Conservation (phyloP, 2,329 filamentous ascomycete species). For the Penicillium thymicola region DNA sequence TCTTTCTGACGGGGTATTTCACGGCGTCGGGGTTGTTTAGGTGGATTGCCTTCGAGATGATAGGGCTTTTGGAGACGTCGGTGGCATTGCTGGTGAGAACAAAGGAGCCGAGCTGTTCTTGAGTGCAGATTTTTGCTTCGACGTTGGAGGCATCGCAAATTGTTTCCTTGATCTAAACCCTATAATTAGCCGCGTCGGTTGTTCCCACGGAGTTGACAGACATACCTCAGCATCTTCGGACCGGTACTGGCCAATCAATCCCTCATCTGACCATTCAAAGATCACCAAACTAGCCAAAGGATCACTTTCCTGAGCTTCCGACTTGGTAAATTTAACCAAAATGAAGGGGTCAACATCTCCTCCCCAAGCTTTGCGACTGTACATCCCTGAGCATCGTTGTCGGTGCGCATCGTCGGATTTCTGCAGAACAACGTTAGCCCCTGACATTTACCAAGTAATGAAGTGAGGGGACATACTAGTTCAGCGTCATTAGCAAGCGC, state of each 20-base stretch:
- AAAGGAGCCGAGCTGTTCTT: constrained; percentile 77
- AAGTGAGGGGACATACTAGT: constrained; percentile 34
- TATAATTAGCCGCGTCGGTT: constrained; percentile 30
- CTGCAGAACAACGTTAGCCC: constrained; percentile 43
- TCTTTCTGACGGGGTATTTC: constrained; percentile 82
- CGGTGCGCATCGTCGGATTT: constrained; percentile 72
- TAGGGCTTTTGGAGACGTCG: constrained; percentile 64
- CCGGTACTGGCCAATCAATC: constrained; percentile 68
- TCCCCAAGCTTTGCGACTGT: constrained; percentile 84
- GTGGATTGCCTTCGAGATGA: constrained; percentile 77
- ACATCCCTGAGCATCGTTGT: constrained; percentile 91
- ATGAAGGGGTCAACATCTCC: constrained; percentile 87
- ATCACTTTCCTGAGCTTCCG: constrained; percentile 60
- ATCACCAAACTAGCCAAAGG: constrained; percentile 80
- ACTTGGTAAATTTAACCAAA: constrained; percentile 71
- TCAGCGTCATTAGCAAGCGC: constrained; percentile 46
- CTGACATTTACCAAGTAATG: neutral
- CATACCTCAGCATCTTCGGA: constrained; percentile 55
- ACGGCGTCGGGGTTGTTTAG: constrained; percentile 69
- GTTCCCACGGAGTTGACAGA: neutral
- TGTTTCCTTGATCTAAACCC: constrained; percentile 53
- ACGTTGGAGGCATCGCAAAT: constrained; percentile 76
- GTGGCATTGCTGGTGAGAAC: constrained; percentile 75
- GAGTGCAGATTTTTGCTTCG: constrained; percentile 66
- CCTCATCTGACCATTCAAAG: constrained; percentile 89